Conservation (phyloP, 2,329 filamentous ascomycete species). For the Fusarium anguioides region DNA sequence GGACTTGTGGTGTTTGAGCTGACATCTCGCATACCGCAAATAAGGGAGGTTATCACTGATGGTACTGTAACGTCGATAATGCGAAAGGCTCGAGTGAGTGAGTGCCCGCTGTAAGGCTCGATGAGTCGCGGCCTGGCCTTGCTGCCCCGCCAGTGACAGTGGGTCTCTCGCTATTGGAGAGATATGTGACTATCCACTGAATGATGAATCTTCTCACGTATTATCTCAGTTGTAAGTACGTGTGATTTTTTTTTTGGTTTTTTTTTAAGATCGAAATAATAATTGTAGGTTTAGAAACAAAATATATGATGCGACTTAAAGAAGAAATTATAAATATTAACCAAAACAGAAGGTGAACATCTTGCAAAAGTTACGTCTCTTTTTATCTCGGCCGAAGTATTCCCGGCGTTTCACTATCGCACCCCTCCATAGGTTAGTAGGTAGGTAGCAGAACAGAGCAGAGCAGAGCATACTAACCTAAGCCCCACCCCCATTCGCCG, state of each 20-base stretch:
- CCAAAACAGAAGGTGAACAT: background rate
- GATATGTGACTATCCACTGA: constrained; percentile 48
- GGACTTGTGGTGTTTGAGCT: constrained; percentile 50
- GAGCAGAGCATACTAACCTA: background rate
- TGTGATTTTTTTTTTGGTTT: background rate
- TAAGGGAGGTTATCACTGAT: constrained; percentile 3
- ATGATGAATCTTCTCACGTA: constrained; percentile 29
- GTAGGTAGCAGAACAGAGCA: constrained; percentile 18
- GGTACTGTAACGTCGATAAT: constrained; percentile 34
- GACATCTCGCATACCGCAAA: constrained; percentile 53
- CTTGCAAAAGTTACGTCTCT: background rate
- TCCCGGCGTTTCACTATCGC: constrained; percentile 46
- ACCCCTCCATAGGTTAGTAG: constrained; percentile 42
- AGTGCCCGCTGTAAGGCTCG: constrained; percentile 37
- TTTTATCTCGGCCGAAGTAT: constrained; percentile 42
- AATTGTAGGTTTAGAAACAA: background rate
- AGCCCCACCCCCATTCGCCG: constrained; percentile 46
- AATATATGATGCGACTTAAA: background rate
- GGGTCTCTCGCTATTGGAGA: constrained; percentile 38
- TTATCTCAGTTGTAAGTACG: background rate
- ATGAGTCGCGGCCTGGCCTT: constrained; percentile 43
- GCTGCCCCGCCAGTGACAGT: constrained; percentile 44
- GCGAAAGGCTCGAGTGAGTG: constrained; percentile 24
- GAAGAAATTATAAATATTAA: background rate
- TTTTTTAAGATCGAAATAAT: background rate